A percentile compares a stretch with the other conserved stretches of the same genome.
Conservation (phyloP, 371 early-diverging fungal genomes). For the Mortierella sp. region DNA sequence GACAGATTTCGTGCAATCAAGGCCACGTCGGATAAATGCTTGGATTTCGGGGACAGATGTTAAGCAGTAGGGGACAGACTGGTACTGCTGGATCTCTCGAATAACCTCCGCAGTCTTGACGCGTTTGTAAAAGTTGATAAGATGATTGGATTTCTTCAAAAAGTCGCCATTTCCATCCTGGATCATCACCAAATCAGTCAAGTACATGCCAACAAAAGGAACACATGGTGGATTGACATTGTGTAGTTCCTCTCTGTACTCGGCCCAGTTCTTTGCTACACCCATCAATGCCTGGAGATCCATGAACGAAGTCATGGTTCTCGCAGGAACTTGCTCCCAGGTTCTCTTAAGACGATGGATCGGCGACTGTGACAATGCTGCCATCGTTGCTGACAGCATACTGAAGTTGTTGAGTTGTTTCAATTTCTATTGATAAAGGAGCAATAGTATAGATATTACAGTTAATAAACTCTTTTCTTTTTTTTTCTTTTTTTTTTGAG, state of each 20-base stretch:
- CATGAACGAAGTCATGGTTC: conserved; percentile 68
- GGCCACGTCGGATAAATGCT: conserved; percentile 73
- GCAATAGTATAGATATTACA: background rate
- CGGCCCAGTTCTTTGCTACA: conserved; percentile 85
- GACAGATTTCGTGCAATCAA: conserved; percentile 73
- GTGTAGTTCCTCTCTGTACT: conserved; percentile 89
- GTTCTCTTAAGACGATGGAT: conserved; percentile 91
- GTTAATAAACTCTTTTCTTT: background rate
- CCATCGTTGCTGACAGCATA: conserved; percentile 91
- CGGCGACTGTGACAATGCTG: conserved; percentile 91
- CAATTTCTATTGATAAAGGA: conserved; percentile 62
- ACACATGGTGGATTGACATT: conserved; percentile 92
- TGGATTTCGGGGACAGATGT: conserved; percentile 85
- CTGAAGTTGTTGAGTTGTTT: conserved; percentile 91
- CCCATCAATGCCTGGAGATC: conserved; percentile 77
- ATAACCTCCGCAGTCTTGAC: conserved; percentile 90
- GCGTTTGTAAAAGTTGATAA: conserved; percentile 94
- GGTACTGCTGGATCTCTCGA: conserved; percentile 93
- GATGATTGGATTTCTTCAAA: conserved; percentile 62
- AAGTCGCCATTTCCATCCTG: conserved; percentile 93
- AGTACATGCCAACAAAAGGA: conserved; percentile 90
- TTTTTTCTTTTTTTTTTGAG: background rate
- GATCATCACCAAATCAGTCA: conserved; percentile 94
- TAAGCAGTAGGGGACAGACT: conserved; percentile 84
- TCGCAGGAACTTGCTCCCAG: conserved; percentile 80